These are phyloP conservation scores for Henckelia pumila DNA, from an alignment of 257 asterid genomes.

Conservation along the genomic window DNA sequence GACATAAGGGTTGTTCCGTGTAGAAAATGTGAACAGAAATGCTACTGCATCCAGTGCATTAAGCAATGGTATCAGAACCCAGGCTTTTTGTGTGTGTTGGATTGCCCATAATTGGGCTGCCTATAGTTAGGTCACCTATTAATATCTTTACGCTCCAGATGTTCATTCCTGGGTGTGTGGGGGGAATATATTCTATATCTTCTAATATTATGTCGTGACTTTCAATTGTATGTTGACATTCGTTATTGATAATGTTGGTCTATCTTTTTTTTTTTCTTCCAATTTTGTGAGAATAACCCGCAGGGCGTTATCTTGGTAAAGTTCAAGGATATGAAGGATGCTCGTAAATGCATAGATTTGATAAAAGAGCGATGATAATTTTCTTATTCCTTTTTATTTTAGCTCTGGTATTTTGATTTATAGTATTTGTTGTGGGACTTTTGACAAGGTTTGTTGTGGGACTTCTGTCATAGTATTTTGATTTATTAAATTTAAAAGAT, in stretches of 20 bases:
- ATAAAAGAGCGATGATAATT: constrained; percentile 90
- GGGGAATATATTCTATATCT: no score
- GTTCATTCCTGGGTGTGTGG: no score
- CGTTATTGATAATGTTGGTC: constrained; percentile 22
- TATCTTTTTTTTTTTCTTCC: constrained; percentile 30
- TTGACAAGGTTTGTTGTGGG: not conserved
- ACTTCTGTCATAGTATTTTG: no score
- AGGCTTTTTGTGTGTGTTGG: no score
- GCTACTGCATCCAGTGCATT: constrained; percentile 68
- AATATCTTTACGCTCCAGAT: no score
- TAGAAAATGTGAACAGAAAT: constrained; percentile 44
- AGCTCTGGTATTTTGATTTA: not conserved
- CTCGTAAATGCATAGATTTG: constrained; percentile 78
- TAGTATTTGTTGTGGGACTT: not conserved
- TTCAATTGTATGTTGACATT: not conserved
- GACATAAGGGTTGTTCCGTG: constrained; percentile 77
- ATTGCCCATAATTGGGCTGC: no score
- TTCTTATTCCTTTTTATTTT: constrained; percentile 16
- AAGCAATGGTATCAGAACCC: constrained; percentile 88
- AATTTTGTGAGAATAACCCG: constrained; percentile 91
- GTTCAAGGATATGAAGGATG: constrained; percentile 76
- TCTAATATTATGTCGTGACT: no score
- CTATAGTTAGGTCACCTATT: no score
- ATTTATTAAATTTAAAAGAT: no score
- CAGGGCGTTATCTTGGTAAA: constrained; percentile 86